Conservation (phyloP, 2,329 filamentous ascomycete genomes). For the Coniella lustricola region DNA sequence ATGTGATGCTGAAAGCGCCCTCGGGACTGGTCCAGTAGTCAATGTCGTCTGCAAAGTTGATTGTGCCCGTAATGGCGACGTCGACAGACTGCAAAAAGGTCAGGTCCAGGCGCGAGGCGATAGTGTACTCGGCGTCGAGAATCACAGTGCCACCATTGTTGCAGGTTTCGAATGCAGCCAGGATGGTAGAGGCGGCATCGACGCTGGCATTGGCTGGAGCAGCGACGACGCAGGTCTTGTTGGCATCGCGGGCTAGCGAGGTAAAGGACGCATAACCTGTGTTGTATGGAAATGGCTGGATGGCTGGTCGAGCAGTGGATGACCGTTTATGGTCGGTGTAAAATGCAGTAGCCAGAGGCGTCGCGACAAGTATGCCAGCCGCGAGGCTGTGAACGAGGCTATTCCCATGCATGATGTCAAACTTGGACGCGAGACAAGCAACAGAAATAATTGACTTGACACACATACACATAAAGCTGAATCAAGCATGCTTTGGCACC, state of each 20-base stretch:
- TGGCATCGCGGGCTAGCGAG: slow-evolving; percentile 17
- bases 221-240: slow-evolving; percentile 23
- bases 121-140: slow-evolving; percentile 46
- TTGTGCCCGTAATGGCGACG: slow-evolving; percentile 35
- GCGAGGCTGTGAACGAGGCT: too few species aligned
- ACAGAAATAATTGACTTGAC: not conserved
- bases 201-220: slow-evolving; percentile 15
- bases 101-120: slow-evolving; percentile 49
- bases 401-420: too few species aligned
- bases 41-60: slow-evolving; percentile 46
- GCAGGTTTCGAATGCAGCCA: slow-evolving; percentile 49
- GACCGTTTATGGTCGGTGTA: not conserved
- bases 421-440: not conserved
- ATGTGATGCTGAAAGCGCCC: slow-evolving; percentile 46
- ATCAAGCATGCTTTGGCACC: too few species aligned
- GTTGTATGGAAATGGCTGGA: slow-evolving; percentile 3
- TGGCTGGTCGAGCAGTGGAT: not conserved
- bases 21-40: slow-evolving; percentile 45
- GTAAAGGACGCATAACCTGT: not conserved
- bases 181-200: slow-evolving; percentile 35
- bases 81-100: slow-evolving; percentile 51
- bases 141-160: slow-evolving; percentile 56
- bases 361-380: too few species aligned
- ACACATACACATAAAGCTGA: too few species aligned
- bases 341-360: too few species aligned